A percentile compares a stretch with the other conserved stretches of the same genome.
Evolutionary conservation across 2,329 filamentous ascomycete species (phyloP).

Genomic region (Phaeosphaeriaceae sp.): DNA sequence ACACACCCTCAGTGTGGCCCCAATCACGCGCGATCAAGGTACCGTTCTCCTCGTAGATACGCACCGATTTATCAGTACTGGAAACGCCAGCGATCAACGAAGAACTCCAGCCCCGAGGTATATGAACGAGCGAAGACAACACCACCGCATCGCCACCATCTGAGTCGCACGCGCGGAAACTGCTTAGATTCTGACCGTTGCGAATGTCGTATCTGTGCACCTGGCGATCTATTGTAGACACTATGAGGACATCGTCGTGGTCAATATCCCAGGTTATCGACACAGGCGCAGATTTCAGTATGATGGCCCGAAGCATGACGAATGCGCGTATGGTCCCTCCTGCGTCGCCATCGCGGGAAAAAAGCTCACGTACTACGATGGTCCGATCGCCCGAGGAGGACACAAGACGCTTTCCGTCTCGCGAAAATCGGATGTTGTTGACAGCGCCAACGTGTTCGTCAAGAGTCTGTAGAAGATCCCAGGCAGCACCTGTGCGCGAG

Average conservation of each 20-base stretch:
- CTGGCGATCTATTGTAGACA: constrained; percentile 70
- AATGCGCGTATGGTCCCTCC: constrained; percentile 73
- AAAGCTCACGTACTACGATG: constrained; percentile 80
- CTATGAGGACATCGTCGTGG: constrained; percentile 61
- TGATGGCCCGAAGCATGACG: constrained; percentile 77
- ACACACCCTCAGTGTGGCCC: constrained; percentile 94
- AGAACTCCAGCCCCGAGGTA: constrained; percentile 64
- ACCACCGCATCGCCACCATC: constrained; percentile 83
- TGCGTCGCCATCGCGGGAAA: constrained; percentile 69
- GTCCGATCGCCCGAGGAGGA: constrained; percentile 88
- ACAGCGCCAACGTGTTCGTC: constrained; percentile 91
- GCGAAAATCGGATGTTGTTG: constrained; percentile 76
- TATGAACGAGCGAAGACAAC: constrained; percentile 76
- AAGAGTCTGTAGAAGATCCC: constrained; percentile 88
- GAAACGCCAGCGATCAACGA: constrained; percentile 85
- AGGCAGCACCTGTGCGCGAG: constrained; percentile 63
- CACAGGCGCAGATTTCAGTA: constrained; percentile 84
- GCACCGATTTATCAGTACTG: constrained; percentile 93
- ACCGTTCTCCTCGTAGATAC: constrained; percentile 86
- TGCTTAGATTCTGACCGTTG: constrained; percentile 73
- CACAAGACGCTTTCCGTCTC: constrained; percentile 74
- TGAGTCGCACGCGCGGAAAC: constrained; percentile 84
- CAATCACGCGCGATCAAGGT: constrained; percentile 85
- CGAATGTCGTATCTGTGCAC: constrained; percentile 68
- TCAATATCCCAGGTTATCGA: constrained; percentile 79